These are phyloP conservation scores for Trametes punicea DNA, from an alignment of 768 basidiomycete genomes.

Conservation along the genomic window DNA sequence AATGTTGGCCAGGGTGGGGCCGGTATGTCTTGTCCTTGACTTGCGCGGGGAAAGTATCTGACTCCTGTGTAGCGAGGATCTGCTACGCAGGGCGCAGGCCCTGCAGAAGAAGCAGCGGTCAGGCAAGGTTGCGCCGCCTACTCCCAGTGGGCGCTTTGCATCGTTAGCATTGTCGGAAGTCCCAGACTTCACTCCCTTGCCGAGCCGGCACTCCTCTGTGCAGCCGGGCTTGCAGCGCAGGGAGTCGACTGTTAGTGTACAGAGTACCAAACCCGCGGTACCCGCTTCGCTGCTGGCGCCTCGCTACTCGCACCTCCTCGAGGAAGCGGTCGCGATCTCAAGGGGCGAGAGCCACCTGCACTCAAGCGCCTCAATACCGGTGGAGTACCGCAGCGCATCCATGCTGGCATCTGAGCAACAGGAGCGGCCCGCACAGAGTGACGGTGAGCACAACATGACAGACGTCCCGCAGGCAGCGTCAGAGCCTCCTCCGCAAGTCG, in stretches of 20 bases:
- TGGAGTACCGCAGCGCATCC: conserved; percentile 15
- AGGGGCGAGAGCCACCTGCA: conserved; percentile 6
- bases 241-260: conserved; percentile 33
- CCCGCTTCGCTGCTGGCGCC: conserved; percentile 48
- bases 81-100: conserved; percentile 51
- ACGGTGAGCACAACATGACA: not conserved
- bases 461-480: not conserved
- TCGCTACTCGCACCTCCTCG: conserved; percentile 54
- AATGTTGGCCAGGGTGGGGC: conserved; percentile 47
- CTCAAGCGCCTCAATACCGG: not conserved
- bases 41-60: not conserved
- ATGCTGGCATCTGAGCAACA: conserved; percentile 4
- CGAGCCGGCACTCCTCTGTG: conserved; percentile 20
- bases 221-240: conserved; percentile 8
- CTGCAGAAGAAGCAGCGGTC: conserved; percentile 57
- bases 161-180: conserved; percentile 31
- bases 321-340: conserved; percentile 46
- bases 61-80: conserved; percentile 40
- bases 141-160: conserved; percentile 37
- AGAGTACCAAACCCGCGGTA: conserved; percentile 27
- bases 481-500: conserved; percentile 10
- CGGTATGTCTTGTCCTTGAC: conserved; percentile 39
- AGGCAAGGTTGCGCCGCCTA: conserved; percentile 56
- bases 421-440: not conserved
- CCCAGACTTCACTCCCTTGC: conserved; percentile 53